Evolutionary conservation across 2,329 filamentous ascomycete species (phyloP).

Genomic region (Colletotrichum horii): DNA sequence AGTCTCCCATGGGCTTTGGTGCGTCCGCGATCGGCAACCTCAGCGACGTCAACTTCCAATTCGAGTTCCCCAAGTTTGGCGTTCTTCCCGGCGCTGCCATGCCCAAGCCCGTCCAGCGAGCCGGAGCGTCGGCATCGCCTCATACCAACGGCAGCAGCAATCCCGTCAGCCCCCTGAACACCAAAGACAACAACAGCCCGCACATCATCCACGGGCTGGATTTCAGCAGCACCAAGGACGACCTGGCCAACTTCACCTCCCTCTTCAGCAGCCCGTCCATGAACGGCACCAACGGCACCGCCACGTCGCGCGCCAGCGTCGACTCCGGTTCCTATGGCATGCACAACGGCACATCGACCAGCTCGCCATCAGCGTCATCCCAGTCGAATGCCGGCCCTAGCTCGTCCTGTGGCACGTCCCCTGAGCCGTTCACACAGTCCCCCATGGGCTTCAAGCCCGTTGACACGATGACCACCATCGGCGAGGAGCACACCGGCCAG

Average conservation of each 20-base stretch:
- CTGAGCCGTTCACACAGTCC: constrained; percentile 76
- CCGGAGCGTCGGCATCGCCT: constrained; percentile 15
- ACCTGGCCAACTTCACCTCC: constrained; percentile 60
- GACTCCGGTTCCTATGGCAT: constrained; percentile 55
- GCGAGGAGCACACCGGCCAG: constrained; percentile 59
- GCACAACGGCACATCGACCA: constrained; percentile 59
- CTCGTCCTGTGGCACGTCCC: constrained; percentile 78
- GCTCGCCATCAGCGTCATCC: constrained; percentile 69
- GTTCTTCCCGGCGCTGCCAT: constrained; percentile 61
- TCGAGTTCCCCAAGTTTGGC: constrained; percentile 96
- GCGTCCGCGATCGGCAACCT: constrained; percentile 61
- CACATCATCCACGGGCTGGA: constrained; percentile 33
- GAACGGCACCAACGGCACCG: constrained; percentile 42
- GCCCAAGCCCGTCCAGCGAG: constrained; percentile 22
- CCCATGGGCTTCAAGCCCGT: constrained; percentile 69
- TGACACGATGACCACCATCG: constrained; percentile 68
- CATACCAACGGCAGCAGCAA: constrained; percentile 29
- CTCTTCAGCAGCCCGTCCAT: constrained; percentile 62
- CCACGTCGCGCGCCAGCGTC: constrained; percentile 51
- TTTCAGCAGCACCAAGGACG: constrained; percentile 43
- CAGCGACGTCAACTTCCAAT: constrained; percentile 84
- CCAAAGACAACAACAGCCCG: constrained; percentile 32
- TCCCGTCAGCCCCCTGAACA: constrained; percentile 39
- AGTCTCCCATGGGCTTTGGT: constrained; percentile 51
- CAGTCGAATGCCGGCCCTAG: constrained; percentile 64